These are phyloP conservation scores for Cephaloascus albidus DNA, from an alignment of 805 yeast genomes.

Conservation along the genomic window DNA sequence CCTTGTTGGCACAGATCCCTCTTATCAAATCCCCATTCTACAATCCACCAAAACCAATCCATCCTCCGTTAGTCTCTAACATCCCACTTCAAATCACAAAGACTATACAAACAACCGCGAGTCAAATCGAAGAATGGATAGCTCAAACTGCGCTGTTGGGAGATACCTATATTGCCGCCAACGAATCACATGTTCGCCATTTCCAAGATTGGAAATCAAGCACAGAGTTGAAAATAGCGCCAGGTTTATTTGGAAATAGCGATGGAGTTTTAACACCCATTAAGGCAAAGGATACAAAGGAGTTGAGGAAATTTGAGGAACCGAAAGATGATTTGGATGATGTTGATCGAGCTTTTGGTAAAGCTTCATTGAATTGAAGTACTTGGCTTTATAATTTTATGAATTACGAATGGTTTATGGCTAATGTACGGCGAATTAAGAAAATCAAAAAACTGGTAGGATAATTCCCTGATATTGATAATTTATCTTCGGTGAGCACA, in stretches of 20 bases:
- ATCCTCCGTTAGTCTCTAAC: slow-evolving; percentile 23
- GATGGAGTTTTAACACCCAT: not conserved
- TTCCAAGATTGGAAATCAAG: not conserved
- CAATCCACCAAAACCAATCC: slow-evolving; percentile 30
- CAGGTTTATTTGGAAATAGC: not conserved
- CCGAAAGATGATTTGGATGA: not conserved
- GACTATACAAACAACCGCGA: not conserved
- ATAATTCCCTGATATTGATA: no score
- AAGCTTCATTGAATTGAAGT: not conserved
- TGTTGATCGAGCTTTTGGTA: not conserved
- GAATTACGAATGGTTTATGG: no score
- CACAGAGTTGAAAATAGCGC: not conserved
- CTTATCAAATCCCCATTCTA: slow-evolving; percentile 29
- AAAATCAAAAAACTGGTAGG: no score
- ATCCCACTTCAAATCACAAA: not conserved
- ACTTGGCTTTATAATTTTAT: no score
- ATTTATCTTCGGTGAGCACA: no score
- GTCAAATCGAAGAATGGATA: not conserved
- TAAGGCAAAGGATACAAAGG: no score
- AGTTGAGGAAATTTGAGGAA: not conserved
- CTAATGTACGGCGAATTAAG: no score
- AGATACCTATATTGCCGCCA: not conserved
- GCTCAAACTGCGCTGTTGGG: not conserved
- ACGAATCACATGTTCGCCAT: not conserved
- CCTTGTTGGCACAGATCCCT: slow-evolving; percentile 27